Conservation (phyloP, 164 flowering plant species). For the Houttuynia cordata region DNA sequence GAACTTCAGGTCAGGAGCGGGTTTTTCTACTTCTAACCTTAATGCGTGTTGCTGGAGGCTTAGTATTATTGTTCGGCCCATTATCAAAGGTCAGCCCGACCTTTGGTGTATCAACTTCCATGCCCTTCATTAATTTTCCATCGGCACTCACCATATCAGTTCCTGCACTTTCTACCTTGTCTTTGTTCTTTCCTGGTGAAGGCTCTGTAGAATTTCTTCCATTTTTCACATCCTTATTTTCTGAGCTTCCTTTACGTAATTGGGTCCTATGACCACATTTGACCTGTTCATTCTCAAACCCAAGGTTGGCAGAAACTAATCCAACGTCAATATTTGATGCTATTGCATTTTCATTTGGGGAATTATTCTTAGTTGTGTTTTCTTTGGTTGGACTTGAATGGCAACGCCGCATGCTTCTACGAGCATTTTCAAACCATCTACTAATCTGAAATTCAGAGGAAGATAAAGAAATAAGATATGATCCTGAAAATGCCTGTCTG, state of each 20-base stretch:
- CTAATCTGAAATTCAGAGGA: conserved; percentile 28
- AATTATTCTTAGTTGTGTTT: background rate
- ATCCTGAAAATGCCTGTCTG: background rate
- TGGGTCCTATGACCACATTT: background rate
- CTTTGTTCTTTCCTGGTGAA: conserved; percentile 1
- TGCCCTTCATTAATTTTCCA: background rate
- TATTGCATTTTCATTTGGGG: background rate
- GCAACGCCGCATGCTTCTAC: conserved; percentile 43
- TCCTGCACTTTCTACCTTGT: background rate
- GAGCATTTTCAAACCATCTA: conserved; percentile 79
- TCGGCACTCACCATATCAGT: background rate
- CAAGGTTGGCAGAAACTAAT: background rate
- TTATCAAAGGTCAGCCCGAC: conserved; percentile 1
- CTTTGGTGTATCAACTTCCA: background rate
- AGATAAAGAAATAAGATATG: background rate
- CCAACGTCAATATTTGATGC: background rate
- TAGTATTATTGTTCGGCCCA: background rate
- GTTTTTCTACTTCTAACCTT: conserved; percentile 1
- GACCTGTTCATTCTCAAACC: background rate
- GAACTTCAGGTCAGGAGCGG: background rate
- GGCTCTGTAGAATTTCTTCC: background rate
- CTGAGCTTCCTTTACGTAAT: background rate
- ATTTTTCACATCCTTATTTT: background rate
- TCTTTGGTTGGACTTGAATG: conserved; percentile 9
- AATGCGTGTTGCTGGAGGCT: background rate